Conservation (phyloP, 1,139 yeast genomes). For the Geotrichum histeridarum region DNA sequence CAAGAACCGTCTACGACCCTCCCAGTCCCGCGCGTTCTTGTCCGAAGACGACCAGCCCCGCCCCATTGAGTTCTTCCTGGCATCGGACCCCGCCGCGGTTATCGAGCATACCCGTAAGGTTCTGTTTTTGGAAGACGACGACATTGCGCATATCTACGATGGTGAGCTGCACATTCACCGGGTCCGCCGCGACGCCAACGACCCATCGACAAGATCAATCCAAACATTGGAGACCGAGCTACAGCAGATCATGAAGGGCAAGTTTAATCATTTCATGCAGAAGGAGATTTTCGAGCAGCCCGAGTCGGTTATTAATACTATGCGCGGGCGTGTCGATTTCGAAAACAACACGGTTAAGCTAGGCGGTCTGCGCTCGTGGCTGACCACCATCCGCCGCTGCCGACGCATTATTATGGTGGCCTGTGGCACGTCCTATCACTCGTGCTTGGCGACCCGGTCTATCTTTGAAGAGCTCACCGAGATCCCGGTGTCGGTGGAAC, state of each 20-base stretch:
- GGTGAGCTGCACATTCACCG: slow-evolving; percentile 98
- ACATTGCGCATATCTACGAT: slow-evolving; percentile 95
- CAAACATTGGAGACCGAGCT: slow-evolving; percentile 96
- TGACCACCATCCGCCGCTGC: slow-evolving; percentile 87
- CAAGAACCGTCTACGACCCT: slow-evolving; percentile 58
- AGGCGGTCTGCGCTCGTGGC: slow-evolving; percentile 84
- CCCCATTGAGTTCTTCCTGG: slow-evolving; percentile 93
- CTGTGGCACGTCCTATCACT: slow-evolving; percentile 98
- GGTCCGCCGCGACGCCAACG: slow-evolving; percentile 85
- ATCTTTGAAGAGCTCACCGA: slow-evolving; percentile 95
- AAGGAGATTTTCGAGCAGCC: slow-evolving; percentile 99
- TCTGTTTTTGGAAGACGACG: slow-evolving; percentile 93
- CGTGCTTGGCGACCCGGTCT: slow-evolving; percentile 94
- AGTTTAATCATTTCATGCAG: slow-evolving; percentile 94
- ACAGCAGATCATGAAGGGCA: slow-evolving; percentile 97
- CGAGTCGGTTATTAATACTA: slow-evolving; percentile 93
- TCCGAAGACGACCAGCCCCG: slow-evolving; percentile 87
- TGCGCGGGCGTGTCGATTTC: slow-evolving; percentile 98
- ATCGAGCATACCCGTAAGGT: slow-evolving; percentile 96
- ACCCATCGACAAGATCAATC: slow-evolving; percentile 87
- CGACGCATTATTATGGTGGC: slow-evolving; percentile 97
- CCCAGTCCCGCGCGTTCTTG: slow-evolving; percentile 88
- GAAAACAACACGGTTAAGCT: slow-evolving; percentile 69
- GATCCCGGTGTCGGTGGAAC: slow-evolving; percentile 91
- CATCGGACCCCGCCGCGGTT: slow-evolving; percentile 98